phyloP scores from a whole-genome alignment of 2,329 filamentous ascomycete species.

The Aspergillus melleus region DNA sequence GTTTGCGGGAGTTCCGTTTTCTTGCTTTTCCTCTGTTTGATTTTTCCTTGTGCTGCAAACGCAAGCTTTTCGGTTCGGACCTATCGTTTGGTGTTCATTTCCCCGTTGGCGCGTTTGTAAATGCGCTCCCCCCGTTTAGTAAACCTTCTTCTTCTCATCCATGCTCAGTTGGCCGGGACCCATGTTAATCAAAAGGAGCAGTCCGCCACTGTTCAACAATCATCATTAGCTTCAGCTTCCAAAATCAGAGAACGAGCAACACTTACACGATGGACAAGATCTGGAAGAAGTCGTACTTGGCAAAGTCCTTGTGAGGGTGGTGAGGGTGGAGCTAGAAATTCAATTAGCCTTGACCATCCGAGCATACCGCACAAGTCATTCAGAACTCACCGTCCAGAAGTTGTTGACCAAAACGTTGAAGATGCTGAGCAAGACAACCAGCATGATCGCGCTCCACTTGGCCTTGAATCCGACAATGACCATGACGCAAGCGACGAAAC shows the following conservation, averaged over 20 bases:
- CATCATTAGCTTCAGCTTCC: constrained; percentile 4
- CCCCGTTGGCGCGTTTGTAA: constrained; percentile 2
- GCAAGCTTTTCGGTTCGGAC: background rate
- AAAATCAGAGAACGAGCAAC: constrained; percentile 16
- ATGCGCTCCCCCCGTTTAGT: constrained; percentile 54
- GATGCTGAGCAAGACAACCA: constrained; percentile 91
- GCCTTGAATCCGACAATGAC: constrained; percentile 99
- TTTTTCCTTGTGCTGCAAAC: background rate
- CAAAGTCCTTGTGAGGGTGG: constrained; percentile 99
- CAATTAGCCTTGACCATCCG: constrained; percentile 16
- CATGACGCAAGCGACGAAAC: constrained; percentile 93
- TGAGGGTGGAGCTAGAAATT: constrained; percentile 78
- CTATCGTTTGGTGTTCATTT: background rate
- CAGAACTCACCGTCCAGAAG: constrained; percentile 89
- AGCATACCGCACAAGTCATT: background rate
- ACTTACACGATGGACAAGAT: constrained; percentile 91
- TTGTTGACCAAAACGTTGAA: constrained; percentile 99
- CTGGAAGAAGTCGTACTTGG: constrained; percentile 99
- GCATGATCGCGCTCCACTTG: constrained; percentile 94
- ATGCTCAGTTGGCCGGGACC: constrained; percentile 96
- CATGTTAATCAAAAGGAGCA: constrained; percentile 96
- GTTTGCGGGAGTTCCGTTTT: background rate
- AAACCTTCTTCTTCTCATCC: constrained; percentile 99
- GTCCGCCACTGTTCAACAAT: constrained; percentile 64
- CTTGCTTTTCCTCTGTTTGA: constrained; percentile 9